Base-by-base conservation (phyloP, 2,329 filamentous ascomycete genomes). In the Chaetomiaceae sp. region DNA sequence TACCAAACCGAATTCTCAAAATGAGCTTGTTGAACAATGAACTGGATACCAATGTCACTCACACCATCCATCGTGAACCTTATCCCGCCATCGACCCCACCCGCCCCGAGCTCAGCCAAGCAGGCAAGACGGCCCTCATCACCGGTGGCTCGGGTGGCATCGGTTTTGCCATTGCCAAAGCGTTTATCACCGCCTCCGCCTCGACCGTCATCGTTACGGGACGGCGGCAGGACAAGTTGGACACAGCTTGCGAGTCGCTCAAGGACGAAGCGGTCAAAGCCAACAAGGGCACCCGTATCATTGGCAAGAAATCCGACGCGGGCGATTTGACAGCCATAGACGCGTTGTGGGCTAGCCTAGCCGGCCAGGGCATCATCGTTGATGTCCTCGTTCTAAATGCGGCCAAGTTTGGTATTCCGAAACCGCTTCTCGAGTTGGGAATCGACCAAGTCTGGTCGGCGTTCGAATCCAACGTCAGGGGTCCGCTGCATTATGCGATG, bases 91-190 rank as follows among this genome's bases (percentile, higher is more conserved):
- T 77, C 56, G 67, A 62, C 0, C 66, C 73, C 2, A 40, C 57
- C 0, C 66, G 67, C 0, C 67, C 70, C 0, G 68, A 71, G 54
- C 61, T 76, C 6, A 70, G 65, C 4, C 72, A 76, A 42, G 60
- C 64, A 1, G 73, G 73, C n/a, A 63, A 65, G 16, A 82, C 76
- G 0, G 79, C 86, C 5, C 72, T 89, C 8, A 81, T 90, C 63
- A 85, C 82, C 1, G 86, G 86, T 36, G 83, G 78, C n/a, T 79
- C 80, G 0, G 77, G 75, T 0, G 84, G 85, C 25, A 82, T 89
- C 42, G 86, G 85, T 1, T 79, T 81, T 51, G 79, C 81, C 0
- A 78, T 86, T 13, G 84, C 84, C 2, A 74, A 76, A 43, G 72
- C 82, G 42, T 89, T 76, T 57, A 66, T 69, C 9, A 52, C 61